A percentile compares a stretch with the other conserved stretches of the same genome.
These are phyloP conservation scores for Aureobasidium namibiae DNA, from an alignment of 2,329 filamentous ascomycete species.

Conservation along the genomic window DNA sequence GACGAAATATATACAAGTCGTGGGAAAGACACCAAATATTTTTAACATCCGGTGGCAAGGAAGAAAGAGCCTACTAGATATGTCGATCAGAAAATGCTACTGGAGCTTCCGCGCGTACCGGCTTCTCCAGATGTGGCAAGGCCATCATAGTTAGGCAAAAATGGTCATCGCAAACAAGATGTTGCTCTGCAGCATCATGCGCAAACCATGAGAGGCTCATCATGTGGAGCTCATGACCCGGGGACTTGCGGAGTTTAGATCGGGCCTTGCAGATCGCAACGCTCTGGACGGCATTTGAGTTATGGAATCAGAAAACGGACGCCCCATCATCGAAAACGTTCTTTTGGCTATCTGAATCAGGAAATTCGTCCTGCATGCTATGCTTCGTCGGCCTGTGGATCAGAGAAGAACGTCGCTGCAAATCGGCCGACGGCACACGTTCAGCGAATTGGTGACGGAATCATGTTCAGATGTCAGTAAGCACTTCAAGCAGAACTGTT, in stretches of 20 bases:
- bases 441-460: not conserved
- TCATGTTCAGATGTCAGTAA: not conserved
- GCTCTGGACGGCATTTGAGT: not conserved
- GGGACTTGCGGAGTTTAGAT: slow-evolving; percentile 3
- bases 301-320: not conserved
- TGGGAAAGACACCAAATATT: not conserved
- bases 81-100: not conserved
- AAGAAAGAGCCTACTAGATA: not conserved
- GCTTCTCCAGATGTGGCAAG: not conserved
- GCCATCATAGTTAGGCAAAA: not conserved
- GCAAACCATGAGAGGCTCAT: slow-evolving; percentile 5
- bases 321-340: not conserved
- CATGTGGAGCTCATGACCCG: slow-evolving; percentile 1
- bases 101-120: not conserved
- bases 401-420: not conserved
- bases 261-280: not conserved
- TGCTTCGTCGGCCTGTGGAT: not conserved
- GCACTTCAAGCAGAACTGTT: not conserved
- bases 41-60: slow-evolving; percentile 1
- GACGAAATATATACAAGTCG: not conserved
- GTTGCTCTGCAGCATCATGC: not conserved
- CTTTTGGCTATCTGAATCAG: not conserved
- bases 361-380: not conserved
- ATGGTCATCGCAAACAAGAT: not conserved
- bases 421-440: not conserved